Percentiles rank a stretch among this genome's conserved stretches.
These are phyloP conservation scores for Leishmania mexicana DNA, from an alignment of 208 protist species.

Conservation along the genomic window DNA sequence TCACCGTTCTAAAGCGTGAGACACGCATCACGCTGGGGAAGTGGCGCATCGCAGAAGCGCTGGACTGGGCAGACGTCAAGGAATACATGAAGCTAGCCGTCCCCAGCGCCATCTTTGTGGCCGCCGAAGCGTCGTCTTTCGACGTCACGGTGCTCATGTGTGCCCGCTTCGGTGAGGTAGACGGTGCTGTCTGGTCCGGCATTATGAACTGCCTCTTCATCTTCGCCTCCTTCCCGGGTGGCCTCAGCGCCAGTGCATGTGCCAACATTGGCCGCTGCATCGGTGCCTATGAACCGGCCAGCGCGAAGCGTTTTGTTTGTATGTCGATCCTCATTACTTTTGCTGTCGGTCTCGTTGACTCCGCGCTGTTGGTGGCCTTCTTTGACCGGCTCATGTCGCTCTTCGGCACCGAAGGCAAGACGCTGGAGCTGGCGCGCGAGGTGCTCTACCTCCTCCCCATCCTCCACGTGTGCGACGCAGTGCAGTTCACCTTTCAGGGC, in stretches of 20 bases:
- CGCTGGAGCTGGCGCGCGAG: conserved; percentile 52
- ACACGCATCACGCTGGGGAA: conserved; percentile 73
- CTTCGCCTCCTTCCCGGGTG: conserved; percentile 70
- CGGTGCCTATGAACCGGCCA: conserved; percentile 57
- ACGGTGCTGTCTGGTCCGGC: conserved; percentile 77
- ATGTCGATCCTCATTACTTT: conserved; percentile 44
- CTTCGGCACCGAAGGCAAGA: conserved; percentile 64
- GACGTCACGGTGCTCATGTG: conserved; percentile 78
- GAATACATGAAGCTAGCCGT: conserved; percentile 80
- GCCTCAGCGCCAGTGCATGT: conserved; percentile 77
- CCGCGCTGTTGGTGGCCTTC: conserved; percentile 46
- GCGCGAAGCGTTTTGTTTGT: conserved; percentile 66
- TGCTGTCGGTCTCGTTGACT: conserved; percentile 55
- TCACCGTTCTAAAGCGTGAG: conserved; percentile 68
- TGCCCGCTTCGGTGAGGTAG: conserved; percentile 56
- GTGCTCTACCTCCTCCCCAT: conserved; percentile 65
- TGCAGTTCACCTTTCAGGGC: conserved; percentile 87
- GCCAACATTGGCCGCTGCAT: conserved; percentile 83
- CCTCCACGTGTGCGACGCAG: conserved; percentile 75
- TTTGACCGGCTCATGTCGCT: conserved; percentile 75
- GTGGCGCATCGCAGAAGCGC: conserved; percentile 62
- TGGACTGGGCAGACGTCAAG: conserved; percentile 70
- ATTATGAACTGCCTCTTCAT: conserved; percentile 86
- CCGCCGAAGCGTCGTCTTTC: conserved; percentile 86
- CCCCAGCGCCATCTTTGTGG: conserved; percentile 85